Percentiles rank a stretch among this genome's conserved stretches.
phyloP scores from a whole-genome alignment of 441 rosid species.

The Euphorbia celastroides region DNA sequence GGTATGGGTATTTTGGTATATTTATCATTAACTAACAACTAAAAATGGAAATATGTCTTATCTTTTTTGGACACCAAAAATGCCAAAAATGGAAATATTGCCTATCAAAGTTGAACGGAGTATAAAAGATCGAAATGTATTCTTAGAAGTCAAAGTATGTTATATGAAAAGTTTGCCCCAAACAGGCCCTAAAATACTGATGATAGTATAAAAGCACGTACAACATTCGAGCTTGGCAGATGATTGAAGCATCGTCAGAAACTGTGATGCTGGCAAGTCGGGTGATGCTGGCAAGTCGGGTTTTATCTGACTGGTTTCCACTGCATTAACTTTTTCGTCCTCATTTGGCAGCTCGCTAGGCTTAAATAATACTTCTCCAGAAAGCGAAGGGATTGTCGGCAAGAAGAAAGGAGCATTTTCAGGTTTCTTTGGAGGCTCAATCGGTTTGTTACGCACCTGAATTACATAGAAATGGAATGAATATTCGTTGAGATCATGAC shows the following conservation, averaged over 20 bases:
- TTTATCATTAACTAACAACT: no score
- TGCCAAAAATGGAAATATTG: no score
- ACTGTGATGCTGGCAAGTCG: slow-evolving; percentile 39
- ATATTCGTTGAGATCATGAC: neutral
- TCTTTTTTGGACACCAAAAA: no score
- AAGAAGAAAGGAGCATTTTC: slow-evolving; percentile 89
- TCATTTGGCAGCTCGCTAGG: slow-evolving; percentile 38
- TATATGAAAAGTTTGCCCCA: no score
- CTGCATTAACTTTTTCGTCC: slow-evolving; percentile 29
- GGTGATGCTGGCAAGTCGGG: slow-evolving; percentile 31
- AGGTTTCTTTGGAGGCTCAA: slow-evolving; percentile 91
- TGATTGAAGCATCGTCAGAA: slow-evolving; percentile 58
- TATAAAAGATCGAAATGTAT: no score
- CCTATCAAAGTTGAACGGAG: no score
- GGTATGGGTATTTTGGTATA: no score
- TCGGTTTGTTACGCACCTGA: slow-evolving; percentile 88
- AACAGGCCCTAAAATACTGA: slow-evolving; percentile 5
- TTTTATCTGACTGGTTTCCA: slow-evolving; percentile 28
- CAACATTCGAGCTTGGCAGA: slow-evolving; percentile 54
- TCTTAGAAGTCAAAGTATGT: no score
- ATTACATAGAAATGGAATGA: slow-evolving; percentile 12
- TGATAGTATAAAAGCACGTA: slow-evolving; percentile 25
- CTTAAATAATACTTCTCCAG: slow-evolving; percentile 80
- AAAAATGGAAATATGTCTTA: no score
- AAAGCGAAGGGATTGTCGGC: slow-evolving; percentile 81